Evolutionary conservation across 768 basidiomycete species (phyloP).

Genomic region (Erythrobasidium yunnanense): DNA sequence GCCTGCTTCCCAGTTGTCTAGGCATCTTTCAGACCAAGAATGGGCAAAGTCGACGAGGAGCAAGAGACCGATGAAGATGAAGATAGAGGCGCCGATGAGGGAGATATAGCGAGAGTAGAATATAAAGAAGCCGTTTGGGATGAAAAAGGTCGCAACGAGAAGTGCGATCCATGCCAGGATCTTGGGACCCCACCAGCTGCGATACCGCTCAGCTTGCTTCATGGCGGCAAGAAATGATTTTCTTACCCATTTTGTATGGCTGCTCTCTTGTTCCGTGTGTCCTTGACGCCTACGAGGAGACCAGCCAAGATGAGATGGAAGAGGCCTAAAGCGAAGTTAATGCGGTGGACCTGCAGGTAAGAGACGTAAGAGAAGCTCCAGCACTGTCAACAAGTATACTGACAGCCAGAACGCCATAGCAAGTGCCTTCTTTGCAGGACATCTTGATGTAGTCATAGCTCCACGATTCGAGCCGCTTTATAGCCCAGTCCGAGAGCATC

Average conservation of each 20-base stretch:
- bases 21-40: constrained; percentile 92
- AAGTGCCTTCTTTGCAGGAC: constrained; percentile 83
- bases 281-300: constrained; percentile 70
- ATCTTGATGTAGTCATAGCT: constrained; percentile 97
- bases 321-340: constrained; percentile 85
- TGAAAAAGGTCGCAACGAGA: constrained; percentile 72
- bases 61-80: constrained; percentile 93
- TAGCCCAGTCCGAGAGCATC: constrained; percentile 81
- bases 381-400: constrained; percentile 40
- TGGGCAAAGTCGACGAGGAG: constrained; percentile 98
- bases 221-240: not conserved
- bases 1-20: constrained; percentile 74
- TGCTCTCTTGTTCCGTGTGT: constrained; percentile 83
- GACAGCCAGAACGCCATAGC: constrained; percentile 91
- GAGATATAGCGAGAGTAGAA: constrained; percentile 89
- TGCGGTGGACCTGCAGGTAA: constrained; percentile 57
- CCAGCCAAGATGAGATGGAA: constrained; percentile 74
- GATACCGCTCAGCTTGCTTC: not conserved
- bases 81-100: constrained; percentile 79
- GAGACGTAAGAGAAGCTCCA: not conserved
- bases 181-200: constrained; percentile 98
- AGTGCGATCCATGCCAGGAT: constrained; percentile 77
- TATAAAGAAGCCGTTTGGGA: constrained; percentile 95
- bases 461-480: constrained; percentile 77
- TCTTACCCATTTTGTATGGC: constrained; percentile 93